Percentiles rank a stretch among this genome's conserved stretches.
phyloP scores from a whole-genome alignment of 768 basidiomycete species.

The Tylopilus subfusipes region DNA sequence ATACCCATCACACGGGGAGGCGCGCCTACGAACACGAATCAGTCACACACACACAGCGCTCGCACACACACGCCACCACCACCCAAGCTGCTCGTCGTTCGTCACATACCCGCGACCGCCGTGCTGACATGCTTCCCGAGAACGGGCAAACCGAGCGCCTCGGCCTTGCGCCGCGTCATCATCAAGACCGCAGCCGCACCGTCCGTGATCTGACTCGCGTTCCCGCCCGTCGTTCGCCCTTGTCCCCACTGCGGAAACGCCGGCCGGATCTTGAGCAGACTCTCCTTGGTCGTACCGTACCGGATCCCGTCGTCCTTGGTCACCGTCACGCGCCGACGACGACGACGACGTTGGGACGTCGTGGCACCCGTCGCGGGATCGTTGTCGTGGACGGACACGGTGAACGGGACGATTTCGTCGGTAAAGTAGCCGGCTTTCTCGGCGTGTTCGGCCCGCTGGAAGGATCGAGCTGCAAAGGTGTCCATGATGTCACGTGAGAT shows the following conservation, averaged over 20 bases:
- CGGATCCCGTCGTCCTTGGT: conserved; percentile 77
- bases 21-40: conserved; percentile 40
- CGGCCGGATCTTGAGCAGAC: conserved; percentile 57
- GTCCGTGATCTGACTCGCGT: conserved; percentile 83
- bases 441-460: conserved; percentile 74
- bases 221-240: conserved; percentile 74
- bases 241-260: conserved; percentile 86
- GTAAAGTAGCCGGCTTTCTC: conserved; percentile 62
- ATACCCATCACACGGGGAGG: conserved; percentile 86
- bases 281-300: conserved; percentile 65
- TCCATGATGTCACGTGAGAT: conserved; percentile 77
- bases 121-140: conserved; percentile 80
- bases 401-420: conserved; percentile 74
- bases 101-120: conserved; percentile 52
- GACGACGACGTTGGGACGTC: conserved; percentile 35
- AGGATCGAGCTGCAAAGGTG: conserved; percentile 67
- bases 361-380: conserved; percentile 50
- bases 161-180: conserved; percentile 78
- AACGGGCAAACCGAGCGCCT: conserved; percentile 66
- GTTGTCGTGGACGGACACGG: conserved; percentile 58
- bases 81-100: not conserved
- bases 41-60: not conserved
- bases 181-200: conserved; percentile 78
- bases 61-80: too few species aligned
- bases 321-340: conserved; percentile 52